These are phyloP conservation scores for Boechera stricta DNA, from an alignment of 345 rosid genomes.

Conservation along the genomic window DNA sequence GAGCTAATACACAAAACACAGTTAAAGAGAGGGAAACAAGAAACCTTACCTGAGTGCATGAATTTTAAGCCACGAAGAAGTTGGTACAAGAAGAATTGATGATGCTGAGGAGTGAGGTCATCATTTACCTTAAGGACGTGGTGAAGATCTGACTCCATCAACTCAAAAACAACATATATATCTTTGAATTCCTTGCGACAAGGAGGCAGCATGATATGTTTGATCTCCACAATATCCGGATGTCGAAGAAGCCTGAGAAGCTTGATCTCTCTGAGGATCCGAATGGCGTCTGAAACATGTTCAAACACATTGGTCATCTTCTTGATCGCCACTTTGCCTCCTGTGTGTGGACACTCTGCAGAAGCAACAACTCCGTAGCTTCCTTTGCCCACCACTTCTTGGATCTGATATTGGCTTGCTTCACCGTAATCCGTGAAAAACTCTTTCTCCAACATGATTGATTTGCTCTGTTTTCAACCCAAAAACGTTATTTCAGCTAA, in stretches of 20 bases:
- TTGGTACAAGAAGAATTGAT: constrained; percentile 97
- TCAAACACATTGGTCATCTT: constrained; percentile 93
- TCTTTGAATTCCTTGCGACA: constrained; percentile 94
- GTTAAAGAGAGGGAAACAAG: constrained; percentile 31
- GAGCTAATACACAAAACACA: not conserved
- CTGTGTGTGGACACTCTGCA: constrained; percentile 87
- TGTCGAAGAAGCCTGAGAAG: constrained; percentile 84
- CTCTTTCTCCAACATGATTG: constrained; percentile 76
- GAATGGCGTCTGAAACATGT: constrained; percentile 91
- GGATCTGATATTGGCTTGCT: constrained; percentile 92
- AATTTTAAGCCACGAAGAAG: constrained; percentile 94
- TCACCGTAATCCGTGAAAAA: constrained; percentile 97
- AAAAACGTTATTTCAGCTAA: not conserved
- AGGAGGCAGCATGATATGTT: constrained; percentile 98
- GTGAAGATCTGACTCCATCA: constrained; percentile 99
- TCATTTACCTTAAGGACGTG: constrained; percentile 87
- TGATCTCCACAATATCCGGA: constrained; percentile 88
- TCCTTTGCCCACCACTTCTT: constrained; percentile 94
- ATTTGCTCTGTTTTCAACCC: too few relatives aligned
- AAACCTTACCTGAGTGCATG: constrained; percentile 82
- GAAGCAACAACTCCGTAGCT: constrained; percentile 98
- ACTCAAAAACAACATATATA: constrained; percentile 89
- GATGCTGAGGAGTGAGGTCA: constrained; percentile 90
- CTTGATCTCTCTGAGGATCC: constrained; percentile 95
- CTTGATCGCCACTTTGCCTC: constrained; percentile 94